phyloP scores from a whole-genome alignment of 495 filamentous ascomycete species.

The Penicillium samsonianum region DNA sequence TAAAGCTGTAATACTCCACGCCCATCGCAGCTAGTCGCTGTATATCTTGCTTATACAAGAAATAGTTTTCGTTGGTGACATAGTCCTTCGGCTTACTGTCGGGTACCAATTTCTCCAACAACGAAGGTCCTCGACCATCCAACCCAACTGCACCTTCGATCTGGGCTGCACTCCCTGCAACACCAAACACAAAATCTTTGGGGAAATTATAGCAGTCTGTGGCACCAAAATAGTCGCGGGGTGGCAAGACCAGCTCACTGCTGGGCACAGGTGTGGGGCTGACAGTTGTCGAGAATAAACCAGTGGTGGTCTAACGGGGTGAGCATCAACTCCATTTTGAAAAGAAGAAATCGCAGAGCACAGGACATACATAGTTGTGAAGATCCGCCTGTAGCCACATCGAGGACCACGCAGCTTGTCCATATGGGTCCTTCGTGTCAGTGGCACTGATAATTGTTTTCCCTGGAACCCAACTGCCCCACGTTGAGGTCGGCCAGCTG shows the following conservation, averaged over 20 bases:
- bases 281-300: constrained; percentile 36
- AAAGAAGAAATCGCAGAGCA: neutral
- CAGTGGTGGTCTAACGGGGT: constrained; percentile 25
- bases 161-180: constrained; percentile 51
- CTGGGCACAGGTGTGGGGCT: constrained; percentile 37
- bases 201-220: constrained; percentile 38
- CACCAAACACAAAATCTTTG: constrained; percentile 52
- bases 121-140: constrained; percentile 43
- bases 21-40: constrained; percentile 49
- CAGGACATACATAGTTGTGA: constrained; percentile 27
- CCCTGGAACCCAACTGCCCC: constrained; percentile 36
- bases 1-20: constrained; percentile 50
- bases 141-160: constrained; percentile 50
- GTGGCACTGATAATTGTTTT: constrained; percentile 30
- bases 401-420: constrained; percentile 39
- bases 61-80: constrained; percentile 51
- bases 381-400: constrained; percentile 34
- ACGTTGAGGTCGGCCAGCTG: constrained; percentile 27
- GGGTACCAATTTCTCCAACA: constrained; percentile 37
- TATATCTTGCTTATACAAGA: constrained; percentile 55
- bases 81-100: constrained; percentile 31
- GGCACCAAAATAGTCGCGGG: constrained; percentile 31
- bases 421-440: constrained; percentile 32
- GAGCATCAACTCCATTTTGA: neutral
- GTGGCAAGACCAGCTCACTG: constrained; percentile 39